These are phyloP conservation scores for Dothistroma pini DNA, from an alignment of 2,329 filamentous ascomycete genomes.

Conservation along the genomic window DNA sequence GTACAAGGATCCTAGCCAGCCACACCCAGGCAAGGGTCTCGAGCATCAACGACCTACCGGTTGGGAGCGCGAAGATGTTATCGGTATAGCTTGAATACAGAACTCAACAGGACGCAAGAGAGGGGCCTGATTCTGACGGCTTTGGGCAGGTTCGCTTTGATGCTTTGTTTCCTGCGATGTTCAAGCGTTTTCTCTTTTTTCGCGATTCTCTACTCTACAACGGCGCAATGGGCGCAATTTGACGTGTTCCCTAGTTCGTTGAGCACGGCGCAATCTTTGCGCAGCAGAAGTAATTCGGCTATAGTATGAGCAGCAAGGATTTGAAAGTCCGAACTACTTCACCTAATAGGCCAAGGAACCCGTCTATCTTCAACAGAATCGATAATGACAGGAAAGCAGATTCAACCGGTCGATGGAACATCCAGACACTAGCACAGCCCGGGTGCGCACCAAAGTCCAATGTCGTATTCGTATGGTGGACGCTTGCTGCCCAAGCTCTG, in stretches of 20 bases:
- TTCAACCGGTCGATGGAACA: no score
- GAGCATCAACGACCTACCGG: slow-evolving; percentile 64
- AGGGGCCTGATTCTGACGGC: not conserved
- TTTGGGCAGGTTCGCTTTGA: not conserved
- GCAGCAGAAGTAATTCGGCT: no score
- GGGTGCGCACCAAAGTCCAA: no score
- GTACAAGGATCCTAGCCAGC: slow-evolving; percentile 65
- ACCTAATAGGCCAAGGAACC: no score
- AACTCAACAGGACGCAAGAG: not conserved
- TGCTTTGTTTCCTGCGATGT: slow-evolving; percentile 10
- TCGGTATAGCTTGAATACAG: slow-evolving; percentile 39
- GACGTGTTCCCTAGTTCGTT: not conserved
- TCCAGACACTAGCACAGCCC: no score
- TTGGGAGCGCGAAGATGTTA: slow-evolving; percentile 79
- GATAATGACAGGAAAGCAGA: no score
- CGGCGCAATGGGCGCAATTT: not conserved
- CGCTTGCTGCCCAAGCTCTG: no score
- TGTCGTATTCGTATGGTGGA: no score
- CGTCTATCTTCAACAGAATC: no score
- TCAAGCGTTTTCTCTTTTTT: slow-evolving; percentile 12
- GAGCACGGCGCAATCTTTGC: no score
- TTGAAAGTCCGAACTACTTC: no score
- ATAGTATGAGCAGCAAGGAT: no score
- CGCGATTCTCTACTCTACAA: slow-evolving; percentile 1
- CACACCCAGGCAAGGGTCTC: slow-evolving; percentile 68